phyloP scores from a whole-genome alignment of 805 yeast species.

The Osmozyma mogii region DNA sequence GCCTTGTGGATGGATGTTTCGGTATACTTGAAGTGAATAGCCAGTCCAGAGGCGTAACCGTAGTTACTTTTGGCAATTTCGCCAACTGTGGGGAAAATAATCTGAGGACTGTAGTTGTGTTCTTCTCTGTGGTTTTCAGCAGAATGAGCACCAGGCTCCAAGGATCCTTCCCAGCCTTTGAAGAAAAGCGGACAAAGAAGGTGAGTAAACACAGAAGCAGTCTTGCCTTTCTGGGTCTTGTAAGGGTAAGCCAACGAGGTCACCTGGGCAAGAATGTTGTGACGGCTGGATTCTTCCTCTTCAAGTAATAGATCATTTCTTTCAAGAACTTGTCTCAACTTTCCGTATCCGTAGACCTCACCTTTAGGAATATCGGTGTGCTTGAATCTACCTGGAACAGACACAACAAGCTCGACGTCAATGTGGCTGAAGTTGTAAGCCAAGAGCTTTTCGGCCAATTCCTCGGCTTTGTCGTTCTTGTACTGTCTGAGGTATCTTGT shows the following conservation, averaged over 20 bases:
- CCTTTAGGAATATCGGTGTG: slow-evolving; percentile 10
- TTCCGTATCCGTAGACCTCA: slow-evolving; percentile 43
- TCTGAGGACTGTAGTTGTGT: slow-evolving; percentile 23
- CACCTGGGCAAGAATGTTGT: slow-evolving; percentile 36
- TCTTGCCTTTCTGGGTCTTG: slow-evolving; percentile 12
- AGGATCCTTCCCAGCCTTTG: slow-evolving; percentile 12
- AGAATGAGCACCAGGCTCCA: slow-evolving; percentile 19
- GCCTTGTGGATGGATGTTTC: slow-evolving; percentile 13
- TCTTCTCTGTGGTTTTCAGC: slow-evolving; percentile 15
- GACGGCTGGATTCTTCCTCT: slow-evolving; percentile 6
- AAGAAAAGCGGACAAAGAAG: slow-evolving; percentile 39
- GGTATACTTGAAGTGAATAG: slow-evolving; percentile 39
- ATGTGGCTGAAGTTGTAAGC: slow-evolving; percentile 39
- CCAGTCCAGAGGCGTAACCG: slow-evolving; percentile 43
- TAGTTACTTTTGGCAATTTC: slow-evolving; percentile 32
- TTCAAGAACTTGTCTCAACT: slow-evolving; percentile 33
- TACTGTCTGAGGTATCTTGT: slow-evolving; percentile 39
- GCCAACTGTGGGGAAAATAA: slow-evolving; percentile 38
- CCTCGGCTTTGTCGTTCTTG: slow-evolving; percentile 16
- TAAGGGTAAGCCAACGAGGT: slow-evolving; percentile 45
- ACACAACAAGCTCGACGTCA: slow-evolving; percentile 46
- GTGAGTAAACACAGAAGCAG: slow-evolving; percentile 40
- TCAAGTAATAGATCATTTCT: slow-evolving; percentile 22
- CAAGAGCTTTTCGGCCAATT: slow-evolving; percentile 20
- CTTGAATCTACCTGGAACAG: slow-evolving; percentile 39